These are phyloP conservation scores for Edaphochlamys debaryana DNA, from an alignment of 139 green algal genomes.

Conservation along the genomic window DNA sequence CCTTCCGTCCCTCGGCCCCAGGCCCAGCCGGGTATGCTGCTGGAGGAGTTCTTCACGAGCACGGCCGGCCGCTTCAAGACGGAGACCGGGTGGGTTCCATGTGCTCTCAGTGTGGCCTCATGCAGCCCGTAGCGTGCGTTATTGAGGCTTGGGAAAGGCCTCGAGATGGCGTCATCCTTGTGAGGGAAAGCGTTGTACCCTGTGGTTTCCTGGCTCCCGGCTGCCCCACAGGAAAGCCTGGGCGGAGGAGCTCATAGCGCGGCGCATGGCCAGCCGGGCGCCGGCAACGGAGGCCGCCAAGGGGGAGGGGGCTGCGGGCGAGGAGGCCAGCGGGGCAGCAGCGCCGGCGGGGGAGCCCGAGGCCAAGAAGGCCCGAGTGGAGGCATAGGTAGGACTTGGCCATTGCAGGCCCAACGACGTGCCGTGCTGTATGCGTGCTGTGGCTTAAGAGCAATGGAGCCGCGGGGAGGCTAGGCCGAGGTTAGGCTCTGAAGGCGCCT, in stretches of 20 bases:
- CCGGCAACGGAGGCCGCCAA: neutral
- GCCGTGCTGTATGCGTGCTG: too few relatives aligned
- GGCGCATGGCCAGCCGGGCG: neutral
- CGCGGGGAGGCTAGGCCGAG: too few relatives aligned
- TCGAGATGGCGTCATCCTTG: neutral
- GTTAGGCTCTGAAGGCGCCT: too few relatives aligned
- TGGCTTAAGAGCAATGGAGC: too few relatives aligned
- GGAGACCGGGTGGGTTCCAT: slow-evolving; percentile 54
- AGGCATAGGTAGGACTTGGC: too few relatives aligned
- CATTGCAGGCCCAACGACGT: too few relatives aligned
- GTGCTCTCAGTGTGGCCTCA: neutral
- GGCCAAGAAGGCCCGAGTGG: too few relatives aligned
- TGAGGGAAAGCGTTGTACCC: neutral
- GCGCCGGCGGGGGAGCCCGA: neutral
- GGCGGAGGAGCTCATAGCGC: slow-evolving; percentile 20
- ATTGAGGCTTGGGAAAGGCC: neutral
- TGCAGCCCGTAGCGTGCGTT: too few relatives aligned
- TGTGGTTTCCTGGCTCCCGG: neutral
- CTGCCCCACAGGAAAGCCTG: slow-evolving; percentile 31
- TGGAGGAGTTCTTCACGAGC: slow-evolving; percentile 92
- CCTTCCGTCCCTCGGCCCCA: neutral
- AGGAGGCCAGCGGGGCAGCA: neutral
- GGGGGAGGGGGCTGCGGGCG: neutral
- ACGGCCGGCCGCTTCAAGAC: slow-evolving; percentile 84
- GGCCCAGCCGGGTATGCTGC: slow-evolving; percentile 57